A percentile compares a stretch with the other conserved stretches of the same genome.
These are phyloP conservation scores for Podaxis sp. DNA, from an alignment of 768 basidiomycete species.

Conservation along the genomic window DNA sequence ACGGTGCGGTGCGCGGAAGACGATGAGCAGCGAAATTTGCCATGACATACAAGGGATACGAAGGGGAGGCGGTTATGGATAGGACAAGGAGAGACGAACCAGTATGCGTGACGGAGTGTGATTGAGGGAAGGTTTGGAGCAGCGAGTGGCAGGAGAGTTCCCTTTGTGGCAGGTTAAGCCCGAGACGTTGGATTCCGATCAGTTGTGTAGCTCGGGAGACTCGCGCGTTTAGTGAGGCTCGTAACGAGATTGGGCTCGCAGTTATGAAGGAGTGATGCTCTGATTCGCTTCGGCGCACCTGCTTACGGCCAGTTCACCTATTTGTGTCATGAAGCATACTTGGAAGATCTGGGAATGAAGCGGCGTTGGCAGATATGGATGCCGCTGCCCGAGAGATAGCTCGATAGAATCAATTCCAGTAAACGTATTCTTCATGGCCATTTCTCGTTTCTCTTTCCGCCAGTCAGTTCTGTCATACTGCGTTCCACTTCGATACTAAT, in stretches of 20 bases:
- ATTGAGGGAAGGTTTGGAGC: not conserved
- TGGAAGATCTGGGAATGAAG: conserved; percentile 12
- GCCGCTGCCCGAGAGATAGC: conserved; percentile 10
- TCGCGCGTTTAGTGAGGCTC: conserved; percentile 9
- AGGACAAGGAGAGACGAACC: conserved; percentile 1
- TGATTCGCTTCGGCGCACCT: conserved; percentile 13
- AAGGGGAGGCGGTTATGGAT: not conserved
- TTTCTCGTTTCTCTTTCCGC: conserved; percentile 3
- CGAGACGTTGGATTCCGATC: not conserved
- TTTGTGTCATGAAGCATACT: not conserved
- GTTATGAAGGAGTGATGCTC: conserved; percentile 9
- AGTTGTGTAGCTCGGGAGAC: conserved; percentile 4
- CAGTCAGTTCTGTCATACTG: conserved; percentile 7
- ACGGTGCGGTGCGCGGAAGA: not conserved
- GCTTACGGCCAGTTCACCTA: conserved; percentile 13
- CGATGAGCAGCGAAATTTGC: not conserved
- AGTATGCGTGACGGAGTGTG: conserved; percentile 4
- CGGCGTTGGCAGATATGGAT: conserved; percentile 14
- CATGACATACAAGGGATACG: not conserved
- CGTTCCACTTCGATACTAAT: conserved; percentile 13
- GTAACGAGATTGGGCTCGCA: conserved; percentile 8
- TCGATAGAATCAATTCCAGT: conserved; percentile 10
- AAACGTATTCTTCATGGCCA: conserved; percentile 8
- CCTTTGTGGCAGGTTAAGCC: not conserved
- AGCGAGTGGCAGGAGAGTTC: not conserved